phyloP scores from a whole-genome alignment of 768 basidiomycete genomes.

The Phylloporus sp. region DNA sequence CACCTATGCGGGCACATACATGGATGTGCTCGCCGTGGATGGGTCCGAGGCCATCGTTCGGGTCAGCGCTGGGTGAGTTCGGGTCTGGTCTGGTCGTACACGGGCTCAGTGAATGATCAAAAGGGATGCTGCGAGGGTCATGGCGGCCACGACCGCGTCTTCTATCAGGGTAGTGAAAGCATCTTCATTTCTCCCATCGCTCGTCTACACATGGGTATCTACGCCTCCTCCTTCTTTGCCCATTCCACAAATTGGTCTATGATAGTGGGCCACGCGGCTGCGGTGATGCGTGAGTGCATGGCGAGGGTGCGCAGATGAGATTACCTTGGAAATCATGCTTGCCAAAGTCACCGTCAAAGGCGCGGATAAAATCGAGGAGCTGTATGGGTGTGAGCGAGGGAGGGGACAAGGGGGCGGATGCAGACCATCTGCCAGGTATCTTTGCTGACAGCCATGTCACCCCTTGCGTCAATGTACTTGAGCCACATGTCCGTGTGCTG shows the following conservation, averaged over 20 bases:
- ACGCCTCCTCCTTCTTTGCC: slow-evolving; percentile 40
- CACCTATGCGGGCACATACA: slow-evolving; percentile 45
- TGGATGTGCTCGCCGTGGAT: slow-evolving; percentile 57
- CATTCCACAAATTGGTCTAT: slow-evolving; percentile 82
- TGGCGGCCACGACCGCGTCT: slow-evolving; percentile 26
- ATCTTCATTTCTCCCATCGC: slow-evolving; percentile 32
- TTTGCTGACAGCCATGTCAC: slow-evolving; percentile 76
- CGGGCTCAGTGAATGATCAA: not conserved
- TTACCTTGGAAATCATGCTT: slow-evolving; percentile 76
- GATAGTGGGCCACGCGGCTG: slow-evolving; percentile 84
- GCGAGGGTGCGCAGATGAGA: slow-evolving; percentile 10
- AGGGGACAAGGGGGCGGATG: slow-evolving; percentile 20
- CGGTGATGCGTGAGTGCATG: slow-evolving; percentile 4
- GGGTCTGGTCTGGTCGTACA: not conserved
- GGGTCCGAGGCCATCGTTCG: slow-evolving; percentile 25
- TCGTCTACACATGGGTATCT: slow-evolving; percentile 7
- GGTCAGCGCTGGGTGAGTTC: slow-evolving; percentile 17
- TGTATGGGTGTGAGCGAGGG: slow-evolving; percentile 26
- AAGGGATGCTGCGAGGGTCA: slow-evolving; percentile 23
- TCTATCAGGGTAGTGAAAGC: slow-evolving; percentile 23
- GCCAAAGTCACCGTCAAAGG: slow-evolving; percentile 67
- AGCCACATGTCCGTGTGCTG: slow-evolving; percentile 73
- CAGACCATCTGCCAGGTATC: slow-evolving; percentile 85
- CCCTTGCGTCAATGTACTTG: slow-evolving; percentile 63
- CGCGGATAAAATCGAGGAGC: slow-evolving; percentile 78